Base-by-base conservation (phyloP, 441 rosid species). In the Euphorbia schlechtendalii region DNA sequence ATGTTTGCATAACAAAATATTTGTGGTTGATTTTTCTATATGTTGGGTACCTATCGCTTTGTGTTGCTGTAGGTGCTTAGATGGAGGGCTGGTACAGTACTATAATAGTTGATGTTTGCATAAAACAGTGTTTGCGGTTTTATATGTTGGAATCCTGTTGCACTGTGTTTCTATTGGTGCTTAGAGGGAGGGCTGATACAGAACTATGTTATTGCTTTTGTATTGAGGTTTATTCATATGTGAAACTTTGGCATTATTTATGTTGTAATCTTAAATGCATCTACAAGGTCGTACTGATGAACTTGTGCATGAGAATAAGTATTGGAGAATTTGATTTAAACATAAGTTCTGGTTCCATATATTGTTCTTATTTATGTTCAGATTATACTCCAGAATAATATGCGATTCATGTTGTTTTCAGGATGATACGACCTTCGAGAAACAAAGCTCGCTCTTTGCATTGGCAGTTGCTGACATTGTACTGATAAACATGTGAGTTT, bases 371-470 rank as follows among this genome's bases (percentile, higher is more conserved):
- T 52, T 36, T 38, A 34, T 18, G 8, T 27, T 49, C 52, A n/a
- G 53, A 60, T 15, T 34, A 53, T 51, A 34, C 18, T 51, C 18
- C 53, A 25, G 60, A 38, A 22, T 34, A 20, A 63, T 54, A 63
- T 54, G 0, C 4, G 17, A 32, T 54, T 2, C 56, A 40, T 53
- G 7, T 54, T 55, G 34, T 67, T 80, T 82, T 71, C 86, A 93
- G 96, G 96, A 94, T 69, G 97, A 94, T 74, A 94, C 96, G 59
- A 74, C 96, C 66, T 90, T 94, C 59, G 97, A 94, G 83, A 94
- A 90, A 76, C 99, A 90, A 74, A 90, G 95, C 75, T 86, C 98
- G 22, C 80, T 93, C 54, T 86, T 90, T 54, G 95, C 97, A 59
- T 73, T 90, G 65, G 96, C 96, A 21, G 74, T 89, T 73, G 94